A percentile compares a stretch with the other conserved stretches of the same genome.
Conservation (phyloP, 1,284 basidiomycete species). For the Cryptococcus depauperatus region DNA sequence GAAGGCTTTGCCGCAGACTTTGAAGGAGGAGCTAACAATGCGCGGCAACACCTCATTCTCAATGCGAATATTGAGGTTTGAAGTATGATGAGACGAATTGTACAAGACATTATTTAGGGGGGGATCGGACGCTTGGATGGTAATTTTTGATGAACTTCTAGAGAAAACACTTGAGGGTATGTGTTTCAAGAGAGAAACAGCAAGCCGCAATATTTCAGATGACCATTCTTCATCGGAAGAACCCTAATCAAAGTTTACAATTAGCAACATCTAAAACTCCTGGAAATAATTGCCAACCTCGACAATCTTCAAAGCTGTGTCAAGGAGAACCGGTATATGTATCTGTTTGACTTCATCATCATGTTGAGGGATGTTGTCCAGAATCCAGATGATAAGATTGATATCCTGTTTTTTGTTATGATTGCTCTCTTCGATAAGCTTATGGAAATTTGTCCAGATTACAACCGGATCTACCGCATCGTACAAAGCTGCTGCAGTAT, state of each 20-base stretch:
- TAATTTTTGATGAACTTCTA: not conserved
- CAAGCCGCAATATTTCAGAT: not conserved
- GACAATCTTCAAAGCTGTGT: slow-evolving; percentile 10
- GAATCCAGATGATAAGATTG: slow-evolving; percentile 44
- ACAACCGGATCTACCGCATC: slow-evolving; percentile 85
- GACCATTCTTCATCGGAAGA: too few species aligned
- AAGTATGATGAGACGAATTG: not conserved
- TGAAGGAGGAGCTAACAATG: slow-evolving; percentile 20
- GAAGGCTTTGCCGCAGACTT: slow-evolving; percentile 6
- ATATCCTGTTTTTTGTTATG: slow-evolving; percentile 19
- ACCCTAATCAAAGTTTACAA: too few species aligned
- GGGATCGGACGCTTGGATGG: not conserved
- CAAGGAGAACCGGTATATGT: slow-evolving; percentile 24
- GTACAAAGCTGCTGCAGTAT: slow-evolving; percentile 82
- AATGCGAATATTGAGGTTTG: slow-evolving; percentile 4
- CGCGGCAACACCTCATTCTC: slow-evolving; percentile 12
- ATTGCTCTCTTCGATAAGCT: slow-evolving; percentile 46
- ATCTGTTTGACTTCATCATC: slow-evolving; percentile 46
- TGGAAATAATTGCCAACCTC: slow-evolving; percentile 1
- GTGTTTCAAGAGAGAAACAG: slow-evolving; percentile 5
- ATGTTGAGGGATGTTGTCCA: slow-evolving; percentile 46
- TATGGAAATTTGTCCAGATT: slow-evolving; percentile 70
- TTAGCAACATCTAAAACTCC: too few species aligned
- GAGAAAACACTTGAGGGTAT: not conserved
- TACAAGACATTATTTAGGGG: slow-evolving; percentile 4